phyloP scores from a whole-genome alignment of 768 basidiomycete genomes.

The Trametes cingulata region DNA sequence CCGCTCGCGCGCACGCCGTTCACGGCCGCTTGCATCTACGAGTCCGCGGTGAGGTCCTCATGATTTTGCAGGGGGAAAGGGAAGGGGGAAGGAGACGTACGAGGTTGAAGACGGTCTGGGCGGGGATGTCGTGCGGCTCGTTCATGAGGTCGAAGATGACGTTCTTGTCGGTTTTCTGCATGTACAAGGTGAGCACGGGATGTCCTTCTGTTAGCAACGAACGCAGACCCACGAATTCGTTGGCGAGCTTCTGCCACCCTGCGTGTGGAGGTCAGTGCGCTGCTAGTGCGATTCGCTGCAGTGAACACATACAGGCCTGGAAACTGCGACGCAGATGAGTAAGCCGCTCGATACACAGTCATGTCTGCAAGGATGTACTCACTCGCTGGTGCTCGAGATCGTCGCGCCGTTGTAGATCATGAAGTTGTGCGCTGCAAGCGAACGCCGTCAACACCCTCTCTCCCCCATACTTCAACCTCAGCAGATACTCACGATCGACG shows the following conservation, averaged over 20 bases:
- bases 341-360: too few species aligned
- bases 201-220: too few species aligned
- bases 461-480: background rate
- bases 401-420: constrained; percentile 57
- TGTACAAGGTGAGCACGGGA: background rate
- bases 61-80: too few species aligned
- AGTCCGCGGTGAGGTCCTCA: background rate
- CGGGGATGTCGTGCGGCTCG: constrained; percentile 63
- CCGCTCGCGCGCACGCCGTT: constrained; percentile 65
- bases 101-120: constrained; percentile 49
- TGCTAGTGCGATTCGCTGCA: background rate
- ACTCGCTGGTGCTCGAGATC: constrained; percentile 52
- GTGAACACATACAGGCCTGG: constrained; percentile 44
- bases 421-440: constrained; percentile 54
- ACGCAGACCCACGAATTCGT: constrained; percentile 48
- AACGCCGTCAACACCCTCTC: background rate
- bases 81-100: constrained; percentile 36
- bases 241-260: constrained; percentile 62
- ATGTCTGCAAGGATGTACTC: constrained; percentile 30
- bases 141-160: constrained; percentile 70
- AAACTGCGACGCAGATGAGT: constrained; percentile 45
- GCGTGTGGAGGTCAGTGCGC: constrained; percentile 2
- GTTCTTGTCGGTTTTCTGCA: constrained; percentile 39
- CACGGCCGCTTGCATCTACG: constrained; percentile 60
- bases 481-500: constrained; percentile 49